A percentile compares a stretch with the other conserved stretches of the same genome.
Conservation (phyloP, 1,284 basidiomycete species). For the Naganishia sp. region DNA sequence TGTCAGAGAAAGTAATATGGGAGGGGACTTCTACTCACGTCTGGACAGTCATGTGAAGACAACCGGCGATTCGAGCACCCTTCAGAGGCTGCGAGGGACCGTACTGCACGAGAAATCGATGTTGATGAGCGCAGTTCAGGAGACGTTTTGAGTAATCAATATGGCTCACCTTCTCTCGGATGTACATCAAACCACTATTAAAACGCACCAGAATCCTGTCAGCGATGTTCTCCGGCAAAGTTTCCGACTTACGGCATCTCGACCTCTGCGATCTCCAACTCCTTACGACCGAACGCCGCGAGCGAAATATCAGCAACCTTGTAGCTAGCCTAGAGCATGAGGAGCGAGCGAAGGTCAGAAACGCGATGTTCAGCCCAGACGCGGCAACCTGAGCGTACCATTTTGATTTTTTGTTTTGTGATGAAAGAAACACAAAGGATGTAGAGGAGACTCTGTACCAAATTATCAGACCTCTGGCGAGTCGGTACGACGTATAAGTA, state of each 20-base stretch:
- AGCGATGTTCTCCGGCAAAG: no score
- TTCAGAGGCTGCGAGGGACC: constrained; percentile 79
- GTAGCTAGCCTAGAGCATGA: constrained; percentile 36
- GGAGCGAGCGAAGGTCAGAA: not conserved
- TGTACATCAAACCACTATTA: constrained; percentile 69
- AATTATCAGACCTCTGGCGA: no score
- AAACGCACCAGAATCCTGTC: not conserved
- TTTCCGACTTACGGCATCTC: not conserved
- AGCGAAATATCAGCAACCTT: constrained; percentile 80
- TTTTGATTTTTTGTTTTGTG: constrained; percentile 21
- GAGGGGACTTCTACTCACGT: constrained; percentile 55
- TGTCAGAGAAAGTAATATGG: not conserved
- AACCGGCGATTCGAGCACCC: constrained; percentile 95
- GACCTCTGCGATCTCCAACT: constrained; percentile 90
- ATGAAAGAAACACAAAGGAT: constrained; percentile 21
- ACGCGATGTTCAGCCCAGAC: constrained; percentile 32
- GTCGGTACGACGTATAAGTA: not conserved
- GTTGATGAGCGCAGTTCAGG: no score
- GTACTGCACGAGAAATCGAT: constrained; percentile 60
- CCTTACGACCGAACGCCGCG: constrained; percentile 81
- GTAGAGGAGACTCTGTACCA: not conserved
- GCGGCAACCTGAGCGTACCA: constrained; percentile 4
- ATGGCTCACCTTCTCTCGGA: constrained; percentile 70
- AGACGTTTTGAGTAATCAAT: no score
- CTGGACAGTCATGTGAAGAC: constrained; percentile 97